phyloP scores from a whole-genome alignment of 23 red algal genomes.

The Gracilaria caudata region DNA sequence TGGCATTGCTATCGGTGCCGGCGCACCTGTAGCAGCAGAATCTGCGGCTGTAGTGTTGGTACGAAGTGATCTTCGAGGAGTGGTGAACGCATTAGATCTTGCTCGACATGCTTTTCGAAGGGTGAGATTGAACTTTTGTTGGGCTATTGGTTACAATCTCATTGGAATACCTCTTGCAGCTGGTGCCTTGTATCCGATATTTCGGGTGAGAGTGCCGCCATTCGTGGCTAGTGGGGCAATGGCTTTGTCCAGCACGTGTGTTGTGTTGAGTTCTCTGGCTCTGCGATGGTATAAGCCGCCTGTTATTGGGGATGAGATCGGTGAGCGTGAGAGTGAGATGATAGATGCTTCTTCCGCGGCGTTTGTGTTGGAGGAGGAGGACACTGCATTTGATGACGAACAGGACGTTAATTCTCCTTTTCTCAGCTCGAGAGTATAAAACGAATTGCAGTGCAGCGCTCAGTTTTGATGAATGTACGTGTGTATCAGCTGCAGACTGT shows the following conservation, averaged over 20 bases:
- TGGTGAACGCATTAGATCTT: conserved; percentile 76
- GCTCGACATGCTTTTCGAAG: conserved; percentile 75
- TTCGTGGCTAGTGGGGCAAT: conserved; percentile 87
- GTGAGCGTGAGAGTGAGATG: background rate
- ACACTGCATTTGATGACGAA: background rate
- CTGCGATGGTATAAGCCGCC: conserved; percentile 74
- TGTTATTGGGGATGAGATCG: conserved; percentile 24
- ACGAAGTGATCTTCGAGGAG: conserved; percentile 77
- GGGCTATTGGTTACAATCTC: conserved; percentile 91
- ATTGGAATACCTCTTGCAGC: conserved; percentile 88
- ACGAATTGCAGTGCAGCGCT: too few species aligned
- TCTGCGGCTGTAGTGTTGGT: conserved; percentile 80
- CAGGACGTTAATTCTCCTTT: background rate
- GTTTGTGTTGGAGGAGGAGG: background rate
- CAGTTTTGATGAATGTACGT: too few species aligned
- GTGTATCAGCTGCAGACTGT: too few species aligned
- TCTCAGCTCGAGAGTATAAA: conserved; percentile 1
- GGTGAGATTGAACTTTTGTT: conserved; percentile 90
- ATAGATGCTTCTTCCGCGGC: background rate
- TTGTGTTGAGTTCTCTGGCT: conserved; percentile 76
- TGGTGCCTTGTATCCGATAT: conserved; percentile 78
- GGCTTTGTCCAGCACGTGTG: conserved; percentile 83
- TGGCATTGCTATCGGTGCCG: conserved; percentile 87
- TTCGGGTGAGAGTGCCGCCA: conserved; percentile 74
- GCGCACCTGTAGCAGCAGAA: conserved; percentile 79